Evolutionary conservation across 177 flowering plant genomes (phyloP).

Genomic region (Vitis hybrid): DNA sequence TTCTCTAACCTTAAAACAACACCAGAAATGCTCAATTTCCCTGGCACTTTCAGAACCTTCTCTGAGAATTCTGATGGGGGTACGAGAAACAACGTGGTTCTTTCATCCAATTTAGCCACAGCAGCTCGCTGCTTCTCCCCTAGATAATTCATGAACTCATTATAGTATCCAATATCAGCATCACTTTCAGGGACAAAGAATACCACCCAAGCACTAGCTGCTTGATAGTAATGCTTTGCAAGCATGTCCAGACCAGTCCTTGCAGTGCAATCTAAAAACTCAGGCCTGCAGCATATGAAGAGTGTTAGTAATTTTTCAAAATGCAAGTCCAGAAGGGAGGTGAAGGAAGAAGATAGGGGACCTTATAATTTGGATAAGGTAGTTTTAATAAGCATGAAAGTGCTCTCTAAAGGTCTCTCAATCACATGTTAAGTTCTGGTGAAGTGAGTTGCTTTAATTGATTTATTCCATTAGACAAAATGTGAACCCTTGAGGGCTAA

Average conservation of each 20-base stretch:
- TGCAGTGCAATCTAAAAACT: slow-evolving; percentile 85
- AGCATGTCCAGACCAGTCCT: slow-evolving; percentile 96
- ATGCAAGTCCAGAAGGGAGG: not conserved
- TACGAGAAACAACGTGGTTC: slow-evolving; percentile 83
- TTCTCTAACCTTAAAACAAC: slow-evolving; percentile 74
- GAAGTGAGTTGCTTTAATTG: not conserved
- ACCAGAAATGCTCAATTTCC: slow-evolving; percentile 89
- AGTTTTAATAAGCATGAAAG: too few relatives aligned
- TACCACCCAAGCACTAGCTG: slow-evolving; percentile 76
- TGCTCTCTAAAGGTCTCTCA: too few relatives aligned
- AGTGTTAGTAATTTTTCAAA: not conserved
- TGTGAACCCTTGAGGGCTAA: not conserved
- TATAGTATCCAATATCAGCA: slow-evolving; percentile 75
- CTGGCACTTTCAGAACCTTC: slow-evolving; percentile 91
- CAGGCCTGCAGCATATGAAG: slow-evolving; percentile 65
- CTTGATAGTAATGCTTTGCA: slow-evolving; percentile 88
- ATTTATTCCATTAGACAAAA: not conserved
- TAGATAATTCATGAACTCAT: slow-evolving; percentile 89
- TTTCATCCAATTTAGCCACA: slow-evolving; percentile 88
- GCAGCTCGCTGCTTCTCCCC: slow-evolving; percentile 94
- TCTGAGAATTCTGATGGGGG: slow-evolving; percentile 97
- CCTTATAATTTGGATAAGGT: not conserved
- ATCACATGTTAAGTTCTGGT: too few relatives aligned
- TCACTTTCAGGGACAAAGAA: slow-evolving; percentile 89
- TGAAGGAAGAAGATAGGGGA: not conserved